A percentile compares a stretch with the other conserved stretches of the same genome.
These are phyloP conservation scores for Salicornia ramosissima DNA, from an alignment of 148 eudicot genomes.

Conservation along the genomic window DNA sequence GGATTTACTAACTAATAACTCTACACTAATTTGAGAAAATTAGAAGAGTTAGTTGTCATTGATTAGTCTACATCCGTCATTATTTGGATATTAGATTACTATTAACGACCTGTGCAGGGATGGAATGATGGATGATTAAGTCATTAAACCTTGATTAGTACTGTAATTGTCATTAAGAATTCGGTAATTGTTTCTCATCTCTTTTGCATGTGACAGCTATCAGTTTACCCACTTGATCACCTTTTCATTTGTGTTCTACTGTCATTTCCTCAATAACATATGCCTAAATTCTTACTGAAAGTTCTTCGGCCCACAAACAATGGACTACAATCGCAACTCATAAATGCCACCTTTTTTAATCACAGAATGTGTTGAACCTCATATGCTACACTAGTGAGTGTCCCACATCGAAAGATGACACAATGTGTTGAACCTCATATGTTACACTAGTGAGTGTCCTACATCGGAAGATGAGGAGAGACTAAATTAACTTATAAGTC, in stretches of 20 bases:
- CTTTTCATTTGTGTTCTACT: not conserved
- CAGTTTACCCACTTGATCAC: not conserved
- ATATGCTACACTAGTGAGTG: too few relatives aligned
- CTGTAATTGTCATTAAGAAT: not conserved
- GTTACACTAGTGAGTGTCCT: too few relatives aligned
- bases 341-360: too few relatives aligned
- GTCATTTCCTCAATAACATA: not conserved
- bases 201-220: conserved; percentile 9
- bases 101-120: not conserved
- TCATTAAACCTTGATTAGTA: not conserved
- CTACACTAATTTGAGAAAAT: not conserved
- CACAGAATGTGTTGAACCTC: too few relatives aligned
- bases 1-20: not conserved
- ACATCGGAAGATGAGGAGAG: too few relatives aligned
- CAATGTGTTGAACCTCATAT: too few relatives aligned
- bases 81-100: not conserved
- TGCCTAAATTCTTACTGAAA: not conserved
- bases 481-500: too few relatives aligned
- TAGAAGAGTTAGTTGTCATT: not conserved
- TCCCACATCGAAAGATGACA: too few relatives aligned
- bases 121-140: not conserved
- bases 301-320: not conserved
- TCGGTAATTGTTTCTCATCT: not conserved
- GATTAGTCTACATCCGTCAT: not conserved
- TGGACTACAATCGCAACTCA: too few relatives aligned